Evolutionary conservation across 352 stramenopile species (phyloP), one percentile per base, ranked within the genome.

Genomic region (Phytophthora hibernalis): DNA sequence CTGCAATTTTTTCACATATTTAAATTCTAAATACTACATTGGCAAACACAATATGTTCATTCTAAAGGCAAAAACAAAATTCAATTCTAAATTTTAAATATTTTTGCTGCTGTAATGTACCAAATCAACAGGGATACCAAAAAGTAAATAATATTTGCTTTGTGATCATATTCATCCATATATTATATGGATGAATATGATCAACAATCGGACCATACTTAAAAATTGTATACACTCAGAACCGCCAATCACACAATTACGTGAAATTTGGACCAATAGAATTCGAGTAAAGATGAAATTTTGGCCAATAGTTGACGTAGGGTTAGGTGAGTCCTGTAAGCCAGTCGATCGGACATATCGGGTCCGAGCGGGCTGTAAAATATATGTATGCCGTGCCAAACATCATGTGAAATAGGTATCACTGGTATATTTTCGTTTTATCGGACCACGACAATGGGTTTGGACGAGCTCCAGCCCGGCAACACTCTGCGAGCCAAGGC

Each of bases 401-500:
- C 16, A 51, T 9, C 12, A 51, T 37, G 21, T 33, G 20, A 51
- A 20, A 8, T 20, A 16, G 2, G 44, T 51, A 51, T 33, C 44
- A 37, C 20, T 51, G 30, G 12, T 37, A 54, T 54, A 54, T 47
- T 64, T 55, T 40, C 20, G 33, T 13, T 54, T 48, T 54, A 42
- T 56, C 45, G 8, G 55, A 64, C 61, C 1, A 15, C 13, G 5
- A 11, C 22, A 37, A 70, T 58, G 55, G 42, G 31, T 1, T 48
- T 51, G 16, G 18, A 58, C 1, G 55, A 64, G 10, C 40, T 64
- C 12, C 12, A 43, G 22, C 55, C 54, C 11, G 54, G 43, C n/a
- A 47, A 60, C 12, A 53, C 52, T 6, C n/a, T 35, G 16, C 24
- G 54, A 21, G 54, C 40, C 8, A 61, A 61, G 55, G 22, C 45